phyloP scores from a whole-genome alignment of 2,329 filamentous ascomycete species.

The Penicillium sclerotigenum region DNA sequence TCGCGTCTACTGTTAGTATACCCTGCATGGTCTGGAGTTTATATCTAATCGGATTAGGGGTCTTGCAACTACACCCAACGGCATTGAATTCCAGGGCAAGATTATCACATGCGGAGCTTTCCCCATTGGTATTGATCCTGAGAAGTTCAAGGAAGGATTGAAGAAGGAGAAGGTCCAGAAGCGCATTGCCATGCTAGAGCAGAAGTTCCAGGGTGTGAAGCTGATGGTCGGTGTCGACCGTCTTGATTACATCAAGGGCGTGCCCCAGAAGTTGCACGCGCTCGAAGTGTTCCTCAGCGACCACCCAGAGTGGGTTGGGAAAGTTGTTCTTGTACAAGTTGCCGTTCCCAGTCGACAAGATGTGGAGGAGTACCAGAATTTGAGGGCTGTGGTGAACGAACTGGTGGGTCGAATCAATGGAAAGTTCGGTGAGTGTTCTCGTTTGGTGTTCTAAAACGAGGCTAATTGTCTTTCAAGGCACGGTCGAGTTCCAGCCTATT shows the following conservation, averaged over 20 bases:
- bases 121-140: constrained; percentile 95
- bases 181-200: constrained; percentile 76
- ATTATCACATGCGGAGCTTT: constrained; percentile 92
- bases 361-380: constrained; percentile 96
- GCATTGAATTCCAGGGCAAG: constrained; percentile 84
- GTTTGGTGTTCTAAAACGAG: not conserved
- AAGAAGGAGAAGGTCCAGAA: constrained; percentile 82
- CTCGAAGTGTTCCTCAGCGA: constrained; percentile 95
- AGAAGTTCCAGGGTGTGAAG: constrained; percentile 94
- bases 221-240: constrained; percentile 95
- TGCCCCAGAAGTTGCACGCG: constrained; percentile 94
- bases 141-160: constrained; percentile 88
- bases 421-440: constrained; percentile 63
- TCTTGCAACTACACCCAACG: constrained; percentile 76
- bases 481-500: constrained; percentile 97
- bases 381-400: constrained; percentile 93
- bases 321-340: constrained; percentile 93
- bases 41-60: constrained; percentile 32
- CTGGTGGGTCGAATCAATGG: constrained; percentile 96
- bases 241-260: constrained; percentile 97
- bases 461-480: constrained; percentile 52
- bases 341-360: constrained; percentile 92
- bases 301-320: constrained; percentile 96
- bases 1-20: constrained; percentile 77
- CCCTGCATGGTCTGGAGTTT: not conserved